Conservation (phyloP, 345 rosid genomes). For the Trapa incisa region DNA sequence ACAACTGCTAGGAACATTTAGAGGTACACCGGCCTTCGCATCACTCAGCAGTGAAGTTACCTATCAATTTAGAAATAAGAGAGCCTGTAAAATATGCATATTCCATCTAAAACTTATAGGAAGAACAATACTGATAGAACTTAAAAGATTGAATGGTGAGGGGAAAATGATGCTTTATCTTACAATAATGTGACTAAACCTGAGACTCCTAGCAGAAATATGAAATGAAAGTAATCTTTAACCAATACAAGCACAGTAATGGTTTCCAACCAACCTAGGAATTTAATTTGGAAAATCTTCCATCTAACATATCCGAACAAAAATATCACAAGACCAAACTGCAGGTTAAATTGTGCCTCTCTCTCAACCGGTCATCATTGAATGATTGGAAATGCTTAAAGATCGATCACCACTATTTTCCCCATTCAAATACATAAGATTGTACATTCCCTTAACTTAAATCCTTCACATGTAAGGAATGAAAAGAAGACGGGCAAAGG, state of each 20-base stretch:
- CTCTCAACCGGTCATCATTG: background rate
- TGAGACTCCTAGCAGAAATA: background rate
- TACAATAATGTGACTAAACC: background rate
- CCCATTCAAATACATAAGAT: background rate
- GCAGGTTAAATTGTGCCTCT: background rate
- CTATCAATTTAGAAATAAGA: slow-evolving; percentile 20
- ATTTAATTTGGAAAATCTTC: background rate
- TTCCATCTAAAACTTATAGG: background rate
- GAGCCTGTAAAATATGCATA: background rate
- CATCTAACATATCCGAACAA: background rate
- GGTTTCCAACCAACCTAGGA: background rate
- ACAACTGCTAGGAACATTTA: slow-evolving; percentile 55
- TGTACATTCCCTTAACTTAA: background rate
- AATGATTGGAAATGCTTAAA: background rate
- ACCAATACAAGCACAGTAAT: background rate
- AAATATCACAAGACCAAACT: background rate
- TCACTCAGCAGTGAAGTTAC: slow-evolving; percentile 62
- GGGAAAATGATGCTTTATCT: background rate
- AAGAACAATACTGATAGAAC: background rate
- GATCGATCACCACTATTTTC: background rate
- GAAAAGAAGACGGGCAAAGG: background rate
- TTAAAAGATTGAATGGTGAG: background rate
- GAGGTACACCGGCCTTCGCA: slow-evolving; percentile 67
- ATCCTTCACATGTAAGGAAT: background rate
- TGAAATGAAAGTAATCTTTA: background rate